These are phyloP conservation scores for Atkinsonella texensis DNA, from an alignment of 2,329 filamentous ascomycete genomes.

Conservation along the genomic window DNA sequence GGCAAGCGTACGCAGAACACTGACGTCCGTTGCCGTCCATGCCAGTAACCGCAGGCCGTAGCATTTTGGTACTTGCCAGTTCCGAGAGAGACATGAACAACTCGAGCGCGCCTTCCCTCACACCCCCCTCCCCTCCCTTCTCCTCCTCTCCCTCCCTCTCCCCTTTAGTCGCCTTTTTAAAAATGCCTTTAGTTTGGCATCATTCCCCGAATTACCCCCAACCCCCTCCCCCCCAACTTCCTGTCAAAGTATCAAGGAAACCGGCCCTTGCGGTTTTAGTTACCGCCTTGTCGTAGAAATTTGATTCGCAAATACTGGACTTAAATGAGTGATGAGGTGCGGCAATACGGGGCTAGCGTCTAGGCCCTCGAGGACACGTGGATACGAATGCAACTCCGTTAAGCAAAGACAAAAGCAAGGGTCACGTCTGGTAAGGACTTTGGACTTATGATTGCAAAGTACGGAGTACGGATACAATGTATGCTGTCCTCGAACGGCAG, in stretches of 20 bases:
- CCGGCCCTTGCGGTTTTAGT: no score
- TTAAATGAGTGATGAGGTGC: background rate
- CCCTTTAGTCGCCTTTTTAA: background rate
- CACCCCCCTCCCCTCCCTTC: background rate
- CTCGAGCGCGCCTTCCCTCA: slow-evolving; percentile 7
- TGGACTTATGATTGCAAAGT: no score
- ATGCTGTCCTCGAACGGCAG: no score
- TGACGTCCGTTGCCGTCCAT: no score
- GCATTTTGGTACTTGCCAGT: slow-evolving; percentile 6
- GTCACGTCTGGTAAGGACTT: background rate
- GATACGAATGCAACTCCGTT: background rate
- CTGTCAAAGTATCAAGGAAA: no score
- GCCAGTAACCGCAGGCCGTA: no score
- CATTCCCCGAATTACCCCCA: background rate
- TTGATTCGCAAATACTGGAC: background rate
- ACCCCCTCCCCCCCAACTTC: no score
- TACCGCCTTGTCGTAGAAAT: background rate
- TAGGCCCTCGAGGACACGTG: background rate
- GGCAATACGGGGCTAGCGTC: background rate
- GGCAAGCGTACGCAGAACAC: no score
- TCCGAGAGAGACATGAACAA: slow-evolving; percentile 12
- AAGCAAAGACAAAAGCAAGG: background rate
- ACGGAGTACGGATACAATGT: no score
- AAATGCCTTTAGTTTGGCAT: slow-evolving; percentile 5
- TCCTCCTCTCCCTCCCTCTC: no score